Evolutionary conservation across 2,329 filamentous ascomycete genomes (phyloP).

Genomic region (Fusarium newnesense): DNA sequence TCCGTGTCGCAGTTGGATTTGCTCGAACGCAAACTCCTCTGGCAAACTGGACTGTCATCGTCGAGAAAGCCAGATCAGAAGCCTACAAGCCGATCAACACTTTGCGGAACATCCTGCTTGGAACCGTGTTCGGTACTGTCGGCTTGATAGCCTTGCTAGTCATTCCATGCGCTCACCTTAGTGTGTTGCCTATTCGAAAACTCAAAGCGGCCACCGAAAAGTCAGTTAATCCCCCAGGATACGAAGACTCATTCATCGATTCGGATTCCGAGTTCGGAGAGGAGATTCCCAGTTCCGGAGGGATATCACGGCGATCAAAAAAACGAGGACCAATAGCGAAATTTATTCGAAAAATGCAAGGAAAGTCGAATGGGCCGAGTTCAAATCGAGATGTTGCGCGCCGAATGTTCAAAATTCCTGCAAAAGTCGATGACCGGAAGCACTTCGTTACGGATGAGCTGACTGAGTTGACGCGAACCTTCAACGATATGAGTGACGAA

Average conservation of each 20-base stretch:
- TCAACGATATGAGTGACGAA: constrained; percentile 95
- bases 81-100: constrained; percentile 80
- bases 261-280: constrained; percentile 57
- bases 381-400: constrained; percentile 54
- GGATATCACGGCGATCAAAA: constrained; percentile 57
- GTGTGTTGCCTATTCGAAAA: constrained; percentile 81
- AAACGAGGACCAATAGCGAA: constrained; percentile 55
- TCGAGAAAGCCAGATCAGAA: constrained; percentile 80
- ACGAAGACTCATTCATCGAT: constrained; percentile 58
- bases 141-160: constrained; percentile 77
- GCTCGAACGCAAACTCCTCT: constrained; percentile 74
- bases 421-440: constrained; percentile 79
- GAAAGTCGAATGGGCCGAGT: constrained; percentile 44
- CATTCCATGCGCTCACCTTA: constrained; percentile 83
- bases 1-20: constrained; percentile 81
- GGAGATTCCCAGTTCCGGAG: constrained; percentile 53
- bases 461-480: constrained; percentile 84
- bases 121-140: constrained; percentile 85
- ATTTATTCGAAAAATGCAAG: constrained; percentile 52
- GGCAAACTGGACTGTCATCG: constrained; percentile 83
- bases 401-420: constrained; percentile 82
- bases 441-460: constrained; percentile 84
- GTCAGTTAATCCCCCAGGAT: constrained; percentile 74
- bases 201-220: constrained; percentile 80
- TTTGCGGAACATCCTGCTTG: constrained; percentile 82